Conservation (phyloP, 1,139 yeast species). For the Zygosaccharomyces pseudobailii region DNA sequence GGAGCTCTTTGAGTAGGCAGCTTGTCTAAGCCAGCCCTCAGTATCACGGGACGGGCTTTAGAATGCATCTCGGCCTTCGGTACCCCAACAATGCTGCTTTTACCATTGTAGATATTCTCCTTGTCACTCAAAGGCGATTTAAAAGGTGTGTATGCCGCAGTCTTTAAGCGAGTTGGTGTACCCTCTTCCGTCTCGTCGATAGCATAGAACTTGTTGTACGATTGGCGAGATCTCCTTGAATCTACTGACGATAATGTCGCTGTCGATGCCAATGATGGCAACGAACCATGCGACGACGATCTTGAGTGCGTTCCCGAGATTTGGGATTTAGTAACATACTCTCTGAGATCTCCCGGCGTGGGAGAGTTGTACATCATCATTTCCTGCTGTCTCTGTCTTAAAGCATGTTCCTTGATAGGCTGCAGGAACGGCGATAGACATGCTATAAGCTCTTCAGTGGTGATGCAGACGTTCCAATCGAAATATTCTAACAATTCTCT, state of each 20-base stretch:
- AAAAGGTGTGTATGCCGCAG: conserved; percentile 6
- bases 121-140: conserved; percentile 11
- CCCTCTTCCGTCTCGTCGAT: conserved; percentile 8
- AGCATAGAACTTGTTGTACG: conserved; percentile 8
- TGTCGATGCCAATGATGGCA: conserved; percentile 27
- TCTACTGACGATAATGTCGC: conserved; percentile 25
- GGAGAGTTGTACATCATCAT: conserved; percentile 19
- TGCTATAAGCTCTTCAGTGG: conserved; percentile 61
- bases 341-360: conserved; percentile 12
- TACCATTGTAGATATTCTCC: conserved; percentile 8
- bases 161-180: conserved; percentile 5
- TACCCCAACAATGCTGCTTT: conserved; percentile 1
- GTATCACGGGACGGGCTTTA: conserved; percentile 19
- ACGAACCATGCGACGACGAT: conserved; percentile 22
- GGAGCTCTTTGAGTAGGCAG: conserved; percentile 7
- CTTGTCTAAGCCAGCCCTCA: conserved; percentile 16
- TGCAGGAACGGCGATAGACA: conserved; percentile 70
- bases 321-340: conserved; percentile 5
- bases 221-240: conserved; percentile 17
- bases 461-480: conserved; percentile 77
- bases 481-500: conserved; percentile 76
- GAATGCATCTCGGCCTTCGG: conserved; percentile 7
- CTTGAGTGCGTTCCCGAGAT: conserved; percentile 17
- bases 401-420: conserved; percentile 51
- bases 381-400: conserved; percentile 25